A percentile compares a stretch with the other conserved stretches of the same genome.
These are phyloP conservation scores for Astragalus membranaceus DNA, from an alignment of 306 rosid species.

Conservation along the genomic window DNA sequence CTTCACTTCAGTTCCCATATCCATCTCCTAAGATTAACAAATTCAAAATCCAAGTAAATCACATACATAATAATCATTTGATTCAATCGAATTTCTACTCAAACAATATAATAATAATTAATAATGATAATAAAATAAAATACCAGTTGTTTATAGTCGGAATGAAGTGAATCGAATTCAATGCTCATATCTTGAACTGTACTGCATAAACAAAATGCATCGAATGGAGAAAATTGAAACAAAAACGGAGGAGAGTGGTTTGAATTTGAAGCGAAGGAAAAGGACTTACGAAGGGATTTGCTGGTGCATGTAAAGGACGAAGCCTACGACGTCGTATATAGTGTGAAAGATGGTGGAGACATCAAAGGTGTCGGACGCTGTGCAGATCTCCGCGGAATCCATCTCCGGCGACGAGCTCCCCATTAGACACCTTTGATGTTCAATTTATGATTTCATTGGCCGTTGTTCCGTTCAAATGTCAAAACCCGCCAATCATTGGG, in stretches of 20 bases:
- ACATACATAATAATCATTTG: not conserved
- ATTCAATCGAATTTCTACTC: constrained; percentile 15
- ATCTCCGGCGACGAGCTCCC: constrained; percentile 18
- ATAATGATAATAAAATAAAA: not conserved
- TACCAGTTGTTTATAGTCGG: constrained; percentile 56
- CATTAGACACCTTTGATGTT: no score
- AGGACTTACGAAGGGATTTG: constrained; percentile 79
- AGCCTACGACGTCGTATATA: constrained; percentile 60
- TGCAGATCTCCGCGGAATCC: constrained; percentile 34
- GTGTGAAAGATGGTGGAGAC: constrained; percentile 53
- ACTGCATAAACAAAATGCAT: constrained; percentile 26
- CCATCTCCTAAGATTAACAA: constrained; percentile 44
- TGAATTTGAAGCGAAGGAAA: not conserved
- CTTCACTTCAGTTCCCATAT: constrained; percentile 42
- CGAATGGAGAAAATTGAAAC: not conserved
- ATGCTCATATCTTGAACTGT: constrained; percentile 62
- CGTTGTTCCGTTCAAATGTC: not conserved
- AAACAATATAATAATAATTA: not conserved
- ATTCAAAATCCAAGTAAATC: not conserved
- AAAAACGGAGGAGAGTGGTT: not conserved
- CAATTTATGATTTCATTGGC: no score
- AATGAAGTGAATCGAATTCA: constrained; percentile 52
- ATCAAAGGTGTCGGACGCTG: constrained; percentile 40
- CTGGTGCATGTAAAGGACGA: constrained; percentile 82
- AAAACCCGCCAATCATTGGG: constrained; percentile 1